Conservation (phyloP, 2,329 filamentous ascomycete species). For the Aspergillus nomiae region DNA sequence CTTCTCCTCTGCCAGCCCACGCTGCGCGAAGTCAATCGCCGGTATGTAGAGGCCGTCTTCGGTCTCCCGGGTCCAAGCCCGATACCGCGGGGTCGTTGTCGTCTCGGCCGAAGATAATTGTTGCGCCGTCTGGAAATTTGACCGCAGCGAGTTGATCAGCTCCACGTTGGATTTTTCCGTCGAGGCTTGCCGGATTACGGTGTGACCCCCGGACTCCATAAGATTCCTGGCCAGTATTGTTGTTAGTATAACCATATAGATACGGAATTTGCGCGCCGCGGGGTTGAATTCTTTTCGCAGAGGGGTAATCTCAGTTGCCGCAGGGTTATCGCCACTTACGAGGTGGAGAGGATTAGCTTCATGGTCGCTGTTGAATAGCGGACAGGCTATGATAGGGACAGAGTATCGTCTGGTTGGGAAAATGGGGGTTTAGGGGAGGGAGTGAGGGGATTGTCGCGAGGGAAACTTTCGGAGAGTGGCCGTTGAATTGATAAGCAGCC, state of each 20-base stretch:
- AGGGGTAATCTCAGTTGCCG: not conserved
- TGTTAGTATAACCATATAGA: conserved; percentile 5
- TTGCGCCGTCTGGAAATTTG: conserved; percentile 77
- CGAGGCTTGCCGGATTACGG: conserved; percentile 77
- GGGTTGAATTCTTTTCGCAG: not conserved
- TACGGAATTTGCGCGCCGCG: conserved; percentile 4
- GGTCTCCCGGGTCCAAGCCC: conserved; percentile 70
- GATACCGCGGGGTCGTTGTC: conserved; percentile 19
- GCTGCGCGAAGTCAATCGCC: conserved; percentile 69
- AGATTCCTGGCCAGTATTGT: conserved; percentile 63
- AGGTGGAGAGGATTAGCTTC: conserved; percentile 82
- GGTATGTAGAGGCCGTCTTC: conserved; percentile 72
- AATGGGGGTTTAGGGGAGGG: not conserved
- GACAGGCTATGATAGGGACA: not conserved
- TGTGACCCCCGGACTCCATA: conserved; percentile 77
- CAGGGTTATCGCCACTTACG: conserved; percentile 57
- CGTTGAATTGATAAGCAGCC: conserved; percentile 32
- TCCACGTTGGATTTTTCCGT: conserved; percentile 89
- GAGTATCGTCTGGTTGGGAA: not conserved
- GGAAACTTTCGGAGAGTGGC: conserved; percentile 3
- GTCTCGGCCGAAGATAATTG: conserved; percentile 50
- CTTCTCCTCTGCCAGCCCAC: conserved; percentile 76
- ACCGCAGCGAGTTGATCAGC: conserved; percentile 81
- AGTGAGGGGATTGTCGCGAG: not conserved
- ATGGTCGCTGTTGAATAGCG: conserved; percentile 52